Evolutionary conservation across 441 rosid species (phyloP).

Genomic region (Francoa sonchifolia): DNA sequence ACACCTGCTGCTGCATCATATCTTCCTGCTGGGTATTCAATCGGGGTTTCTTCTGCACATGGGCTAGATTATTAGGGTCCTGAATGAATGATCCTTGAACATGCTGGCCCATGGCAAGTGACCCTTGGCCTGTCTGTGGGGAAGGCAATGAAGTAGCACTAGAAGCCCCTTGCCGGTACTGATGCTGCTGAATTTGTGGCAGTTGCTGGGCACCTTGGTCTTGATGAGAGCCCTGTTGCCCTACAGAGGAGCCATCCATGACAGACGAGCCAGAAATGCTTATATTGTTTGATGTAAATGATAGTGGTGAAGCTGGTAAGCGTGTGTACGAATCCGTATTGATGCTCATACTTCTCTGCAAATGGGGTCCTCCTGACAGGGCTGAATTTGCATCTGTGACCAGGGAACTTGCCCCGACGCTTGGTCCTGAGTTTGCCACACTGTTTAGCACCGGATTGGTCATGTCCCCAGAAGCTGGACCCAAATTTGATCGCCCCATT

Average conservation of each 20-base stretch:
- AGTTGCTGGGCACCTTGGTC: conserved; percentile 48
- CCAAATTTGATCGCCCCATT: conserved; percentile 50
- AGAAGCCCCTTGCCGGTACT: conserved; percentile 54
- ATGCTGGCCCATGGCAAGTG: conserved; percentile 44
- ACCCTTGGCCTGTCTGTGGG: conserved; percentile 47
- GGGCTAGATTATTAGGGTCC: conserved; percentile 55
- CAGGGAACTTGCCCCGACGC: conserved; percentile 90
- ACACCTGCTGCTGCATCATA: conserved; percentile 68
- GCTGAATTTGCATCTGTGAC: conserved; percentile 96
- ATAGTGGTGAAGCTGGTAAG: conserved; percentile 87
- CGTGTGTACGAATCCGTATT: conserved; percentile 91
- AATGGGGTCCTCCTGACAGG: conserved; percentile 70
- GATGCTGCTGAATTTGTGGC: conserved; percentile 30
- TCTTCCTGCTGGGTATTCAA: conserved; percentile 82
- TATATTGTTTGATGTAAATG: conserved; percentile 78
- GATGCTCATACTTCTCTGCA: conserved; percentile 95
- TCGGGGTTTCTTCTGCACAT: conserved; percentile 66
- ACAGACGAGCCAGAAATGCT: conserved; percentile 82
- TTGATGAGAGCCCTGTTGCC: conserved; percentile 58
- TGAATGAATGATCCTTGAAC: conserved; percentile 59
- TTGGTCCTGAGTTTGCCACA: conserved; percentile 86
- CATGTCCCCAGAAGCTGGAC: conserved; percentile 72
- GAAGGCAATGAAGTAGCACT: conserved; percentile 60
- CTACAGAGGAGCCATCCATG: conserved; percentile 72
- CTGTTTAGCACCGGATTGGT: conserved; percentile 68